Conservation (phyloP, 768 basidiomycete species). For the Termitomyces sp. region DNA sequence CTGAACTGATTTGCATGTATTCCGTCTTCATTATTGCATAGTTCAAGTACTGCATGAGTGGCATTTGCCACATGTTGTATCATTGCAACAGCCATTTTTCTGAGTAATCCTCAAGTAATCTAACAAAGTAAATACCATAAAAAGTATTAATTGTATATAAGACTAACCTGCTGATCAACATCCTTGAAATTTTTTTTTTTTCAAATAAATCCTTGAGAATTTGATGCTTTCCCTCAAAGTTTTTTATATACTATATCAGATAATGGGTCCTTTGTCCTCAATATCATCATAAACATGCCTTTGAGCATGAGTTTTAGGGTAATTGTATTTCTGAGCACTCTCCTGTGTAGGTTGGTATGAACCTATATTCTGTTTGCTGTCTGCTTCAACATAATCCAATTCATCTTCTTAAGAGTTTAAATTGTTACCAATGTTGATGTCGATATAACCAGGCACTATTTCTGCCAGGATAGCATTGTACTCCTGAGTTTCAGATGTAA, state of each 20-base stretch:
- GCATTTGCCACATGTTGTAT: not conserved
- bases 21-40: not conserved
- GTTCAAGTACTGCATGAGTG: not conserved
- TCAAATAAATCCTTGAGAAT: conserved; percentile 24
- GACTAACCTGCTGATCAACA: conserved; percentile 24
- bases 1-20: not conserved
- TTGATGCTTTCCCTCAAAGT: conserved; percentile 27
- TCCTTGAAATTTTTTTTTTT: conserved; percentile 30
- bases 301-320: conserved; percentile 31
- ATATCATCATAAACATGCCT: conserved; percentile 30
- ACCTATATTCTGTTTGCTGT: not conserved
- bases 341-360: not conserved
- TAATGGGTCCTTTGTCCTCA: conserved; percentile 21
- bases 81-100: conserved; percentile 1
- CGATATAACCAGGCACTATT: not conserved
- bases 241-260: conserved; percentile 28
- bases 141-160: not conserved
- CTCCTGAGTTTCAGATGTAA: not conserved
- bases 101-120: not conserved
- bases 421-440: not conserved
- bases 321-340: conserved; percentile 25
- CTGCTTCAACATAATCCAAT: not conserved
- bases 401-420: not conserved
- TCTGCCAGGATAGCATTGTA: not conserved
- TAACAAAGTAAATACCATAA: not conserved